phyloP scores from a whole-genome alignment of 202 grass and related monocot species.

The Hordeum pubiflorum region DNA sequence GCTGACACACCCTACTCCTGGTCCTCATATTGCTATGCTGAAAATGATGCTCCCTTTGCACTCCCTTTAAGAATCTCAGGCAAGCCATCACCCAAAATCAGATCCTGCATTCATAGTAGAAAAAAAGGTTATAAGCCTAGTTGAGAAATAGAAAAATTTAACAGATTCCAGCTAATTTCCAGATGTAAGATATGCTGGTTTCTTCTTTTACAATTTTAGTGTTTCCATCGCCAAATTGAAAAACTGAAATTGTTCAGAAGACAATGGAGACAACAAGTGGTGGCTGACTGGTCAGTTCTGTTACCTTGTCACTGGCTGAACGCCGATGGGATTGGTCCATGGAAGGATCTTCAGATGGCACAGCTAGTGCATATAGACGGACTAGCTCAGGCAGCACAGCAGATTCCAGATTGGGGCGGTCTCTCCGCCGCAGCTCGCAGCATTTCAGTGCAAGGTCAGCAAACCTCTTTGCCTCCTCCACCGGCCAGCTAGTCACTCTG shows the following conservation, averaged over 20 bases:
- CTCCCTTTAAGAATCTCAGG: constrained; percentile 15
- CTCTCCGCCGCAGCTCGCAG: constrained; percentile 60
- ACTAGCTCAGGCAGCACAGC: constrained; percentile 53
- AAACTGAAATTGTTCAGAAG: background rate
- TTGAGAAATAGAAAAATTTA: background rate
- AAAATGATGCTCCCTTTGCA: constrained; percentile 22
- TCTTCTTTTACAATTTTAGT: background rate
- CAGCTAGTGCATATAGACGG: constrained; percentile 30
- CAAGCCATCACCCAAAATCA: constrained; percentile 17
- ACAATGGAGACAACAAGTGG: background rate
- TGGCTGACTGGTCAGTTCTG: background rate
- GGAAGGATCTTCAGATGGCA: constrained; percentile 10
- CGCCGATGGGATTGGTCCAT: constrained; percentile 24
- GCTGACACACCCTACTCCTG: constrained; percentile 4
- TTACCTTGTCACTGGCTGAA: constrained; percentile 31
- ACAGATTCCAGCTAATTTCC: background rate
- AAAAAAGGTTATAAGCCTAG: background rate
- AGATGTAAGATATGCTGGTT: background rate
- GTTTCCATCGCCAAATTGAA: background rate
- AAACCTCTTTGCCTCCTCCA: constrained; percentile 42
- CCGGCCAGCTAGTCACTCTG: constrained; percentile 54
- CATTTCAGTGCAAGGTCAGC: constrained; percentile 67
- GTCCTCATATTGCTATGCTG: constrained; percentile 1
- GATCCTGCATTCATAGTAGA: constrained; percentile 21
- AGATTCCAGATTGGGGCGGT: constrained; percentile 61